Evolutionary conservation across 345 rosid genomes (phyloP).

Genomic region (Psidium guajava): DNA sequence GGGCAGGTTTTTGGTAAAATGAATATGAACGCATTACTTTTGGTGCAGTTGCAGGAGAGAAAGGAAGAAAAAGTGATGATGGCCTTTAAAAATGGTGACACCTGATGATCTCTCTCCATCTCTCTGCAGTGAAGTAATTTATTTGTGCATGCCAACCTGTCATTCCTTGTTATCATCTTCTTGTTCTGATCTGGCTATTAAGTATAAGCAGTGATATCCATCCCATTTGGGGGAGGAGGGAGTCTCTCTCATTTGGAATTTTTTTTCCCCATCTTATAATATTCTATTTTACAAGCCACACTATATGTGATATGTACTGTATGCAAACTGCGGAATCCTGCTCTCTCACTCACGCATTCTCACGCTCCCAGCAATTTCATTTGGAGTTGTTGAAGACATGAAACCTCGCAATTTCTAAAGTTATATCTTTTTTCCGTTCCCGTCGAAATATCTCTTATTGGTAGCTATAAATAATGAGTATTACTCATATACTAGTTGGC

Average conservation of each 20-base stretch:
- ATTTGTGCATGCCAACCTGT: neutral
- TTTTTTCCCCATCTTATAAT: no score
- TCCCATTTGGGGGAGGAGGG: neutral
- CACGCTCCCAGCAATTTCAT: neutral
- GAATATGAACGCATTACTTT: neutral
- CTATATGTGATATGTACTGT: no score
- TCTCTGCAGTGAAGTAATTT: neutral
- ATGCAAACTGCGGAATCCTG: no score
- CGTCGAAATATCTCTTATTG: neutral
- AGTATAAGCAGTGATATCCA: neutral
- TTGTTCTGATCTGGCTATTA: neutral
- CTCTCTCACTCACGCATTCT: no score
- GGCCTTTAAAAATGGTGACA: neutral
- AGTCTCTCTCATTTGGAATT: neutral
- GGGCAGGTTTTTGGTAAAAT: neutral
- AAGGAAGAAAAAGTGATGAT: neutral
- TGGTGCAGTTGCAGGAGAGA: neutral
- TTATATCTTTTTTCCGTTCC: neutral
- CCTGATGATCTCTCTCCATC: neutral
- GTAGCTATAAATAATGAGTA: neutral
- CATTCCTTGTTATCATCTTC: neutral
- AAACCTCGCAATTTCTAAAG: neutral
- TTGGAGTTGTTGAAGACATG: neutral
- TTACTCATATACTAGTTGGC: fast-evolving
- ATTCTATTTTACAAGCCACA: no score